phyloP scores from a whole-genome alignment of 805 yeast species.

The Saturnispora sanitii region DNA sequence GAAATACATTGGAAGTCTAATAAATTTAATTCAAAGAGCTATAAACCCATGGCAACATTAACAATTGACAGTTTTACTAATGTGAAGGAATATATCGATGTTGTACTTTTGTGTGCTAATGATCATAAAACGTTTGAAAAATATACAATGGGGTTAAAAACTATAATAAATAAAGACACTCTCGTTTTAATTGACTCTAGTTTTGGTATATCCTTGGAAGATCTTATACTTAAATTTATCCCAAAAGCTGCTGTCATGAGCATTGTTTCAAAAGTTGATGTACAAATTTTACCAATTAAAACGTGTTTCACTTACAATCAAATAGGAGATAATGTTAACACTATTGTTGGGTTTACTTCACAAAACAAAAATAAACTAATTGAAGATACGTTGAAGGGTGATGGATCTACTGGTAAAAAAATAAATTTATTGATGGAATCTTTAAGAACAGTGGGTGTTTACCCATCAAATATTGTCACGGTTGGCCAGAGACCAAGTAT shows the following conservation, averaged over 20 bases:
- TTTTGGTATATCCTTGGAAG: constrained; percentile 18
- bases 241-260: constrained; percentile 16
- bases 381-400: constrained; percentile 15
- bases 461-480: constrained; percentile 21
- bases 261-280: constrained; percentile 20
- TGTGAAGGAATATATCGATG: constrained; percentile 11
- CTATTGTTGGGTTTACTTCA: constrained; percentile 20
- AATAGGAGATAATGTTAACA: constrained; percentile 17
- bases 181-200: constrained; percentile 22
- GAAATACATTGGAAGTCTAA: constrained; percentile 10
- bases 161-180: constrained; percentile 14
- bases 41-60: constrained; percentile 4
- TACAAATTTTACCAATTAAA: constrained; percentile 12
- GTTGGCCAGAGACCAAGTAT: constrained; percentile 21
- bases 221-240: constrained; percentile 9
- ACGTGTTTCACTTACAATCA: constrained; percentile 15
- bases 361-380: not conserved
- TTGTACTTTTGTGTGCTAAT: constrained; percentile 17
- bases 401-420: constrained; percentile 15
- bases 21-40: constrained; percentile 2
- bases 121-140: constrained; percentile 8
- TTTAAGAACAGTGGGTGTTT: constrained; percentile 19
- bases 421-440: constrained; percentile 15
- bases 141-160: constrained; percentile 5
- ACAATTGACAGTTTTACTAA: not conserved